A percentile compares a stretch with the other conserved stretches of the same genome.
phyloP scores from a whole-genome alignment of 2,329 filamentous ascomycete species.

The Diatrype stigma region DNA sequence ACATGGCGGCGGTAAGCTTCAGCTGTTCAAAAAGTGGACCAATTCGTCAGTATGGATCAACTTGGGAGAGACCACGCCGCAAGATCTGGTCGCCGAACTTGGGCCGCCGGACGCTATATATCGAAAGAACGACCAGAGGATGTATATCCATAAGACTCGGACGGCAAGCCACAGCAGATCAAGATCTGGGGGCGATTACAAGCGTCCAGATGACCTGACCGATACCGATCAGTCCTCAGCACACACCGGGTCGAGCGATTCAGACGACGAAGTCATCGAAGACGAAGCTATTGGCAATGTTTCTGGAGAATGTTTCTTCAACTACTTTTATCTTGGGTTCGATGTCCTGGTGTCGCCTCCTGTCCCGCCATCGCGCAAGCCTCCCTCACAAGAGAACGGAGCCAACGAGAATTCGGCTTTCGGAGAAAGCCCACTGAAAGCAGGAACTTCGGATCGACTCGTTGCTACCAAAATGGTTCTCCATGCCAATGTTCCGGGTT shows the following conservation, averaged over 20 bases:
- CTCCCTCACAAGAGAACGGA: slow-evolving; percentile 43
- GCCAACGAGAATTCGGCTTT: slow-evolving; percentile 19
- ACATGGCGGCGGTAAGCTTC: slow-evolving; percentile 72
- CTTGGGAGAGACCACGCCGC: slow-evolving; percentile 82
- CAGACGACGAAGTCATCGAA: slow-evolving; percentile 57
- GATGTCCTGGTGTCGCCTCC: slow-evolving; percentile 87
- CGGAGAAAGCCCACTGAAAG: slow-evolving; percentile 34
- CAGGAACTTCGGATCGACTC: slow-evolving; percentile 56
- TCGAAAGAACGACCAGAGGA: slow-evolving; percentile 81
- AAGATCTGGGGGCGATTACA: slow-evolving; percentile 40
- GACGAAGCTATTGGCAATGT: slow-evolving; percentile 51
- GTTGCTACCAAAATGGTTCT: slow-evolving; percentile 90
- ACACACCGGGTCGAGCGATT: slow-evolving; percentile 66
- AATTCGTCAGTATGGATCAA: slow-evolving; percentile 64
- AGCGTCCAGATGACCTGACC: slow-evolving; percentile 53
- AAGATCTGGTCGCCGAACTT: slow-evolving; percentile 85
- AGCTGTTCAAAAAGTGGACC: slow-evolving; percentile 70
- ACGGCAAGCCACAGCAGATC: slow-evolving; percentile 47
- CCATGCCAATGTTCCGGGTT: slow-evolving; percentile 91
- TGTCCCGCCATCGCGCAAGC: slow-evolving; percentile 57
- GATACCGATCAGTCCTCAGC: slow-evolving; percentile 74
- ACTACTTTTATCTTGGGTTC: slow-evolving; percentile 95
- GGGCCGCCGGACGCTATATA: slow-evolving; percentile 94
- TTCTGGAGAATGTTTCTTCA: slow-evolving; percentile 83
- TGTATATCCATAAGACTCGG: slow-evolving; percentile 75